phyloP scores from a whole-genome alignment of 805 yeast species.

The Ogataea pini region DNA sequence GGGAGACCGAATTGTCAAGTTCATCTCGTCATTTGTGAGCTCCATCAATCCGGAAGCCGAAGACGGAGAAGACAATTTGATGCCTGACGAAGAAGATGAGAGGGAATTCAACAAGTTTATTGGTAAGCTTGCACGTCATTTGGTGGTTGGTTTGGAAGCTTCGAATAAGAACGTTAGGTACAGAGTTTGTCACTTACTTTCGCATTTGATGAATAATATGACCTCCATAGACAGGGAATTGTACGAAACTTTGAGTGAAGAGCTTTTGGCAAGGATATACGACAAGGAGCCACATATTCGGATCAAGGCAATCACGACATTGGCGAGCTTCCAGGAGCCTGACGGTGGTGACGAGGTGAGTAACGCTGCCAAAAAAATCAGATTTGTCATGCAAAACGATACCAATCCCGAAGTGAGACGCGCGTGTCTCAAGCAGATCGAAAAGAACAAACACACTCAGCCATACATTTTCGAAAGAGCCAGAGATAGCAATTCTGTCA shows the following conservation, averaged over 20 bases:
- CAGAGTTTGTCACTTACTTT: constrained; percentile 74
- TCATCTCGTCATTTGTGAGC: constrained; percentile 59
- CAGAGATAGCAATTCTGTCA: constrained; percentile 70
- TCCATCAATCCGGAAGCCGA: constrained; percentile 41
- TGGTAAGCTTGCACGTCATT: constrained; percentile 60
- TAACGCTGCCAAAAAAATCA: constrained; percentile 48
- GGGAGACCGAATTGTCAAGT: constrained; percentile 76
- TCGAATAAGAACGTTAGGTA: constrained; percentile 75
- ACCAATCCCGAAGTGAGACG: constrained; percentile 86
- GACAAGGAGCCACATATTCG: constrained; percentile 81
- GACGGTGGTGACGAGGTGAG: constrained; percentile 44
- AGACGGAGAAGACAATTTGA: constrained; percentile 36
- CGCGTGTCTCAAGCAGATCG: constrained; percentile 74
- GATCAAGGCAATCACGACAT: constrained; percentile 78
- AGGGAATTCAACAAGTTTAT: constrained; percentile 51
- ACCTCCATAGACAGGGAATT: constrained; percentile 75
- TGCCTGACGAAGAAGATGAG: constrained; percentile 36
- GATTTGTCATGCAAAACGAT: constrained; percentile 68
- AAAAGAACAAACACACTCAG: constrained; percentile 52
- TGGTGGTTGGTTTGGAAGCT: constrained; percentile 78
- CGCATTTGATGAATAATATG: constrained; percentile 67
- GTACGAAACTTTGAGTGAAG: constrained; percentile 60
- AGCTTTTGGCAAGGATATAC: constrained; percentile 60
- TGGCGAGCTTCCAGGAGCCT: constrained; percentile 72
- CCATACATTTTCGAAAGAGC: constrained; percentile 75